Evolutionary conservation across 768 basidiomycete species (phyloP).

Genomic region (Tricholoma matsutake): DNA sequence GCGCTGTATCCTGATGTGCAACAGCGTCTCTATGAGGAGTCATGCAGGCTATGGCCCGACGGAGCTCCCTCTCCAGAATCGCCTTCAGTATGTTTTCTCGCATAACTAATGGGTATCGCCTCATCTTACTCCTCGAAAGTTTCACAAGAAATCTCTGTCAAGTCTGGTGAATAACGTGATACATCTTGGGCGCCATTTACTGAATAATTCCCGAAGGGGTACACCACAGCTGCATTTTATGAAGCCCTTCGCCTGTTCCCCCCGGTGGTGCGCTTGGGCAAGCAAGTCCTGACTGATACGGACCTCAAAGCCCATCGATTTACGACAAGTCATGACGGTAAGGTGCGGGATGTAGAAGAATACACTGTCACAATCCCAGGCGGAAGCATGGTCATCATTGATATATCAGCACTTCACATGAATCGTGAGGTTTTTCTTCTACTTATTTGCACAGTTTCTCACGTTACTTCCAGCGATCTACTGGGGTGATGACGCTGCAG

Average conservation of each 20-base stretch:
- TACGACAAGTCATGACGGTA: conserved; percentile 19
- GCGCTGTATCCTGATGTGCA: conserved; percentile 52
- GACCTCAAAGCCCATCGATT: conserved; percentile 34
- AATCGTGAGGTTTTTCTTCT: conserved; percentile 35
- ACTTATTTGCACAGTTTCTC: background rate
- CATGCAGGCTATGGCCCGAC: conserved; percentile 36
- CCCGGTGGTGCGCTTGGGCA: conserved; percentile 32
- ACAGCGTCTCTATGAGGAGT: conserved; percentile 42
- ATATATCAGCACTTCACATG: conserved; percentile 41
- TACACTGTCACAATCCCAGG: conserved; percentile 33
- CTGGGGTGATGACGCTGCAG: conserved; percentile 44
- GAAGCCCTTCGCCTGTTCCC: conserved; percentile 47
- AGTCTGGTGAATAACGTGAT: conserved; percentile 28
- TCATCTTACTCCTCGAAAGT: conserved; percentile 20
- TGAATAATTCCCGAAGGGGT: conserved; percentile 29
- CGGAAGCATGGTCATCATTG: conserved; percentile 38
- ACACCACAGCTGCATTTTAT: conserved; percentile 39
- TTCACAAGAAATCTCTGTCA: conserved; percentile 37
- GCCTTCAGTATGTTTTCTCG: conserved; percentile 24
- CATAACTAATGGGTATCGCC: background rate
- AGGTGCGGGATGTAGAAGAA: conserved; percentile 26
- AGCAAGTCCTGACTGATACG: conserved; percentile 32
- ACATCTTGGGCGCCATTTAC: background rate
- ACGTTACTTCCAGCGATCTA: conserved; percentile 33
- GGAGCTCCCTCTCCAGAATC: conserved; percentile 23